Evolutionary conservation across 805 yeast species (phyloP), one percentile per base, ranked within the genome.

Genomic region (Saccharomycopsis sp.): DNA sequence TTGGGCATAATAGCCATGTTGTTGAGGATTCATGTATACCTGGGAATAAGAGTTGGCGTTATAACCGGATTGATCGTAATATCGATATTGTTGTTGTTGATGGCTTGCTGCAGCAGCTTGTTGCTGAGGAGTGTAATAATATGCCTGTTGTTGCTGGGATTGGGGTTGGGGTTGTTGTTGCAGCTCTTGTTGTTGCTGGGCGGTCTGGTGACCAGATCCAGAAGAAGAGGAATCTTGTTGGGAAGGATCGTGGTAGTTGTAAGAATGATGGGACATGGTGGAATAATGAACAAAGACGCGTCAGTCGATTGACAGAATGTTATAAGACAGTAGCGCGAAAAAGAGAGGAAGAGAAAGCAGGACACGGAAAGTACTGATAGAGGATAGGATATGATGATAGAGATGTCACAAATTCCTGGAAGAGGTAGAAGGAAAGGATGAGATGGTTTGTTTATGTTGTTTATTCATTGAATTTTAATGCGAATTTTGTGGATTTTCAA

Each of bases 151-250:
- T n/a, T n/a, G n/a, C n/a, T n/a, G n/a, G n/a, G n/a, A n/a, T n/a
- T n/a, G n/a, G n/a, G n/a, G 37, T 32, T 33, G 41, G n/a, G 19
- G 36, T 15, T 28, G 17, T 33, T 31, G 41, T n/a, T 33, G 31
- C 17, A 6, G 31, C 8, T 21, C 5, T 12, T 25, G 18, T 9
- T 14, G 13, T 31, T 36, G 39, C 23, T 36, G 39, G 21, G 31
- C 31, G 40, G 17, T 5, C 19, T 21, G 14, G 23, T n/a, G 21
- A 23, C 26, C 26, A 23, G 26, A 6, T 10, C 6, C 26, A 23
- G 26, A 23, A 13, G 30, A 10, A n/a, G 34, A 21, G 21, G 42
- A 13, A 14, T 30, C 6, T 23, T 23, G 26, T 23, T 23, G 26
- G 26, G 6, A 8, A 28, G 31, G 31, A n/a, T 8, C 13, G 10